phyloP scores from a whole-genome alignment of 78 protist genomes.

The Protostelium mycophagum region DNA sequence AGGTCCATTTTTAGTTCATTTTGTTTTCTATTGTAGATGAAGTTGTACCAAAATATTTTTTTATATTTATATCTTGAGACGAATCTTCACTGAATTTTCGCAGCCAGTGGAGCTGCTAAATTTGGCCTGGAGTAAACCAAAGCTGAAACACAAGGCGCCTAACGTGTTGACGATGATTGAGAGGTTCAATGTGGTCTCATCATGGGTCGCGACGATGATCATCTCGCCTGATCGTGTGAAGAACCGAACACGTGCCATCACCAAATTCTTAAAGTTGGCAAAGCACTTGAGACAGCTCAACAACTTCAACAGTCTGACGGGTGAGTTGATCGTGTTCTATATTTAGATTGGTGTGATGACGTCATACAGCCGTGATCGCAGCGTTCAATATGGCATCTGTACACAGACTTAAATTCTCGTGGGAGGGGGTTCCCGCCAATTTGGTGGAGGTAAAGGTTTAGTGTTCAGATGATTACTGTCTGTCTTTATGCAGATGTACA shows the following conservation, averaged over 20 bases:
- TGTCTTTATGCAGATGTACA: no score
- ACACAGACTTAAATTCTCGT: constrained; percentile 63
- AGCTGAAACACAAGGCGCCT: constrained; percentile 53
- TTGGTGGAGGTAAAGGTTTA: constrained; percentile 1
- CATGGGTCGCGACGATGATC: constrained; percentile 75
- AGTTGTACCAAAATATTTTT: no score
- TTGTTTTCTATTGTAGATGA: no score
- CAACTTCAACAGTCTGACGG: constrained; percentile 65
- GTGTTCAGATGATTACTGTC: no score
- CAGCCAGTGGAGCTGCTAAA: constrained; percentile 45
- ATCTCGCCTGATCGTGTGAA: constrained; percentile 22
- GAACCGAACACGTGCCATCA: constrained; percentile 48
- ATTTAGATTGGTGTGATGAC: no score
- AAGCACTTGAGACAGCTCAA: constrained; percentile 49
- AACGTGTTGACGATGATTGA: constrained; percentile 51
- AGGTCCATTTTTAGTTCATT: no score
- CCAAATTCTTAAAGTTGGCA: constrained; percentile 51
- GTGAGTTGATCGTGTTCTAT: background rate
- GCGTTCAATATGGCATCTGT: constrained; percentile 67
- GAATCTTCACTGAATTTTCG: background rate
- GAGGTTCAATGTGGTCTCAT: constrained; percentile 59
- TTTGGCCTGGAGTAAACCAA: constrained; percentile 62
- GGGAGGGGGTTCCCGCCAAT: constrained; percentile 52
- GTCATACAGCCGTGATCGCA: constrained; percentile 53
- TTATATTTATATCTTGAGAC: constrained; percentile 40